Evolutionary conservation across 257 asterid genomes (phyloP).

Genomic region (Craterostigma plantagineum): DNA sequence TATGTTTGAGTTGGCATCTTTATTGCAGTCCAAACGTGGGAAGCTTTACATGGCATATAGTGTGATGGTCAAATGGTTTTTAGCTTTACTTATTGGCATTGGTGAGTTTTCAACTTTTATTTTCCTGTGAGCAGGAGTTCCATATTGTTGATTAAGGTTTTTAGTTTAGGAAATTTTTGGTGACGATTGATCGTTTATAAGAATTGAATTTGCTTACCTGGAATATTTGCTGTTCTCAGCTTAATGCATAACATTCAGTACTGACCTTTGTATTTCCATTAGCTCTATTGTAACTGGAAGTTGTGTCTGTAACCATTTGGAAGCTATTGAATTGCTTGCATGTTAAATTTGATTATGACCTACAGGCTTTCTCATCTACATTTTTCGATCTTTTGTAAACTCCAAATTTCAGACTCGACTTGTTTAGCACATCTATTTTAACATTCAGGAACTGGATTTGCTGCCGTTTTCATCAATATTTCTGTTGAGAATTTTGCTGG

Average conservation of each 20-base stretch:
- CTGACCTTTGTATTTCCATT: no score
- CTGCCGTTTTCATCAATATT: slow-evolving; percentile 90
- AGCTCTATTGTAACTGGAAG: no score
- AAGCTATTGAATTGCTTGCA: no score
- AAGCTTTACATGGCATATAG: slow-evolving; percentile 66
- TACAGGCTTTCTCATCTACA: no score
- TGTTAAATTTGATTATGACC: no score
- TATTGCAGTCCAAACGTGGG: slow-evolving; percentile 71
- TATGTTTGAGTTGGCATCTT: no score
- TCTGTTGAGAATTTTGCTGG: slow-evolving; percentile 99
- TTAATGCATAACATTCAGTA: no score
- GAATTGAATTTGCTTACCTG: background rate
- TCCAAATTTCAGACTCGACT: background rate
- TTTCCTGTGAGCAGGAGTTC: background rate
- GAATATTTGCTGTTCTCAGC: no score
- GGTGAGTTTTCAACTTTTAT: slow-evolving; percentile 38
- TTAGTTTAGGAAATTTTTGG: background rate
- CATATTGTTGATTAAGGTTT: background rate
- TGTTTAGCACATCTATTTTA: slow-evolving; percentile 7
- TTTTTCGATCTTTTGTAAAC: no score
- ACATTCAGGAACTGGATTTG: slow-evolving; percentile 81
- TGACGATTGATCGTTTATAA: background rate
- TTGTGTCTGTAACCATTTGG: no score
- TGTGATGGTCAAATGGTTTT: slow-evolving; percentile 72
- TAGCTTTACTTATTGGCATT: slow-evolving; percentile 76